Evolutionary conservation across 768 basidiomycete species (phyloP).

Genomic region (Russula sp.): DNA sequence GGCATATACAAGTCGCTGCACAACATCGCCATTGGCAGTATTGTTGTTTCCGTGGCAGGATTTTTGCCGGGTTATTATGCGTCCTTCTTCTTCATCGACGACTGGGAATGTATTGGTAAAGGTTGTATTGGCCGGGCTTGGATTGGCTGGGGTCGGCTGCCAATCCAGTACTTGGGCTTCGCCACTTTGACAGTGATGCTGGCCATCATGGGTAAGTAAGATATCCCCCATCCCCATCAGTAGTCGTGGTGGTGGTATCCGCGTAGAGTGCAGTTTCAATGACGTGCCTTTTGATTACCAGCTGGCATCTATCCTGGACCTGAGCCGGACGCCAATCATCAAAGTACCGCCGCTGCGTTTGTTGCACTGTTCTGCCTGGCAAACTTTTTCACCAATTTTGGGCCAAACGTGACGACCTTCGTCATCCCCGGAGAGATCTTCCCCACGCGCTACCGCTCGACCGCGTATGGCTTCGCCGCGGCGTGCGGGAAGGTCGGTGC

Average conservation of each 20-base stretch:
- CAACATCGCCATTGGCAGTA: slow-evolving; percentile 64
- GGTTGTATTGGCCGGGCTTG: too few species aligned
- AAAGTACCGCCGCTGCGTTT: slow-evolving; percentile 28
- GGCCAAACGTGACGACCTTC: slow-evolving; percentile 39
- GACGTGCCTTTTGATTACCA: slow-evolving; percentile 10
- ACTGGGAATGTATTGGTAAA: slow-evolving; percentile 37
- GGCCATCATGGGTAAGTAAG: slow-evolving; percentile 58
- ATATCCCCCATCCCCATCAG: slow-evolving; percentile 13
- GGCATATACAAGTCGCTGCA: slow-evolving; percentile 44
- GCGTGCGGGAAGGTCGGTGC: slow-evolving; percentile 40
- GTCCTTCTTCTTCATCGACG: slow-evolving; percentile 58
- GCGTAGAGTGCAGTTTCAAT: slow-evolving; percentile 23
- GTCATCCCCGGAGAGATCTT: slow-evolving; percentile 38
- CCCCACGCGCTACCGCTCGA: slow-evolving; percentile 39
- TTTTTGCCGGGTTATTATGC: slow-evolving; percentile 75
- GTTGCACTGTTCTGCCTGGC: slow-evolving; percentile 34
- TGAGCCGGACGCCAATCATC: slow-evolving; percentile 30
- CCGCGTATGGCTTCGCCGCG: slow-evolving; percentile 38
- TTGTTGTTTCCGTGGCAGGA: slow-evolving; percentile 69
- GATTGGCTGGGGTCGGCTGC: slow-evolving; percentile 63
- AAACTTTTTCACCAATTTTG: slow-evolving; percentile 39
- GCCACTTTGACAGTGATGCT: slow-evolving; percentile 55
- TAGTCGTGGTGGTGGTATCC: slow-evolving; percentile 11
- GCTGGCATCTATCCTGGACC: slow-evolving; percentile 11
- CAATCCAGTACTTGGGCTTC: slow-evolving; percentile 77